These are phyloP conservation scores for Pilobolus umbonatus DNA, from an alignment of 192 early-diverging fungal species.

Conservation along the genomic window DNA sequence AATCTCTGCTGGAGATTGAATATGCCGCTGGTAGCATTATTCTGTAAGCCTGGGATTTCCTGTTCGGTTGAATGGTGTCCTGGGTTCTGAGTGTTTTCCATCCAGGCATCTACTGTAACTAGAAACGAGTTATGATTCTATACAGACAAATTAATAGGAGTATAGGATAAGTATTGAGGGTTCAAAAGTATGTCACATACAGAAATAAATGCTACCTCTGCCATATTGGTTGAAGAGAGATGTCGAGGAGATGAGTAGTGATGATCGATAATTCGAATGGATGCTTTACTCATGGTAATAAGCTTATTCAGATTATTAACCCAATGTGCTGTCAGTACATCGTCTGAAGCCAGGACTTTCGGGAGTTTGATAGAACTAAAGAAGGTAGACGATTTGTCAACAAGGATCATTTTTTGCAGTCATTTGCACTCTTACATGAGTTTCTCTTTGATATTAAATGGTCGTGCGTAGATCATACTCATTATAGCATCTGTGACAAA, in stretches of 20 bases:
- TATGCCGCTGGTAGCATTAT: not conserved
- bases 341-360: not conserved
- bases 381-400: not conserved
- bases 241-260: not conserved
- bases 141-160: not conserved
- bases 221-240: not conserved
- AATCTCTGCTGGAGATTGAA: not conserved
- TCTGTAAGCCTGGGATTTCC: too few relatives aligned
- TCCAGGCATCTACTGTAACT: not conserved
- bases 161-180: too few relatives aligned
- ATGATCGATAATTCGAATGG: not conserved
- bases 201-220: not conserved
- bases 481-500: slow-evolving; percentile 62
- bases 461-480: slow-evolving; percentile 58
- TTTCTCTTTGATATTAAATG: slow-evolving; percentile 40
- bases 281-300: not conserved
- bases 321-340: not conserved
- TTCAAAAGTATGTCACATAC: not conserved
- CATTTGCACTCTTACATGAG: slow-evolving; percentile 14
- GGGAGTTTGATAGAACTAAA: not conserved
- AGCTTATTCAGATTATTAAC: not conserved
- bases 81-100: not conserved
- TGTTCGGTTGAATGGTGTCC: not conserved
- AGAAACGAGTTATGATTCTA: not conserved
- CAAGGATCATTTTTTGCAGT: too few relatives aligned